Base-by-base conservation (phyloP, 2,329 filamentous ascomycete species). In the Endocalyx cinctus region DNA sequence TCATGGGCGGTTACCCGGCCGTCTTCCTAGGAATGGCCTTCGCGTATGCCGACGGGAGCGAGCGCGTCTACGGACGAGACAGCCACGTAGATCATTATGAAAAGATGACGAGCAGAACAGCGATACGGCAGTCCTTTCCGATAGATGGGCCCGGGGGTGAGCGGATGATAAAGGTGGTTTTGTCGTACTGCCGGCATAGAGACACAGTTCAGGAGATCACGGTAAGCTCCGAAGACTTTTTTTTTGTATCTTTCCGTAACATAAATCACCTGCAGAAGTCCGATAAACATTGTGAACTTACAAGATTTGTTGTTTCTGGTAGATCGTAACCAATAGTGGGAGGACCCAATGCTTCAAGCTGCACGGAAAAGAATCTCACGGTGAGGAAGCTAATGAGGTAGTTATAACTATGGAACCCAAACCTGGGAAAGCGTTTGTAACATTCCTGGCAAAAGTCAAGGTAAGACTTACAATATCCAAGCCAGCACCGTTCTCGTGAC, bases 21-120 rank as follows among this genome's bases (percentile, higher is more conserved):
- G 37, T 46, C 2, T 45, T 48, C 17, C 14, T 43, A 6, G 46
- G 46, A 1, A 34, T 48, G 27, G 37, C 31, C 11, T 48, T 48
- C 27, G 19, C 33, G 10, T 47, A 48, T 14, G 26, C 16, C 7
- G 44, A 48, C 19, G 42, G 46, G 11, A 42, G 29, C 23, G 42
- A 47, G 36, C 38, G 35, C 18, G 22, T 37, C 10, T 48, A 38
- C 29, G 46, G 47, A 13, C 40, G 38, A 18, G 38, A 29, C 8
- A 28, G 23, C 16, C 38, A 38, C 10, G 29, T 29, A 25, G 32
- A 31, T n/a, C 34, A 27, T 10, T 15, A 23, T 15, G 23, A 29
- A 3, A 23, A 23, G 11, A 33, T 14, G 18, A 17, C n/a, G 12
- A 23, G 5, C 33, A 31, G 19, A 7, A 27, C 14, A n/a, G 37